A percentile compares a stretch with the other conserved stretches of the same genome.
These are phyloP conservation scores for Beauveria sp. DNA, from an alignment of 2,329 filamentous ascomycete species.

Conservation along the genomic window DNA sequence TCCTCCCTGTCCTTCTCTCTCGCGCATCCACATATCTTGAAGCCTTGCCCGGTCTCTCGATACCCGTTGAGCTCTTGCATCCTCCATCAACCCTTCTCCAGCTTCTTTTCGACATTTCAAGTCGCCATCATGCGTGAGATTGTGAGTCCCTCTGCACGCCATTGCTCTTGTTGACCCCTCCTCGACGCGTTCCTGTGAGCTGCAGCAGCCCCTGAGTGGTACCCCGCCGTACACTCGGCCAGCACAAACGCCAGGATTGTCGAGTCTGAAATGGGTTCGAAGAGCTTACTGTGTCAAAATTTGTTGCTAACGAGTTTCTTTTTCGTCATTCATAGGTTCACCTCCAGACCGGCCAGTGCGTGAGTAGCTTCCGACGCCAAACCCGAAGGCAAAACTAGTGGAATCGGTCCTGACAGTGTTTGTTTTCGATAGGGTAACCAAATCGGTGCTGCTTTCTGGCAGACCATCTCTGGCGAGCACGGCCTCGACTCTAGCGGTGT, in stretches of 20 bases:
- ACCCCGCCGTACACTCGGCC: constrained; percentile 5
- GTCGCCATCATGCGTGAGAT: constrained; percentile 59
- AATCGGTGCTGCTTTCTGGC: constrained; percentile 99
- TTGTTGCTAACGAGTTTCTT: constrained; percentile 45
- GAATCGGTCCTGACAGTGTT: constrained; percentile 29
- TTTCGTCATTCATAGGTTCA: constrained; percentile 69
- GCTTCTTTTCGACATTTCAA: constrained; percentile 17
- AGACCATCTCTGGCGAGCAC: constrained; percentile 83
- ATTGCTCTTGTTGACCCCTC: constrained; percentile 12
- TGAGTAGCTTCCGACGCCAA: constrained; percentile 38
- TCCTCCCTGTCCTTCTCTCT: constrained; percentile 17
- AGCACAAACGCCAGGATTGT: not conserved
- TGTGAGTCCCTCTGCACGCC: constrained; percentile 39
- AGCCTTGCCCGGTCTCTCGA: constrained; percentile 24
- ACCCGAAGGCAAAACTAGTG: not conserved
- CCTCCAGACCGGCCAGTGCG: constrained; percentile 99
- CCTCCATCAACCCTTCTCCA: constrained; percentile 15
- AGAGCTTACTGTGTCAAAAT: constrained; percentile 9
- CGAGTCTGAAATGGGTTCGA: not conserved
- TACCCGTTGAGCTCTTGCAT: constrained; percentile 27
- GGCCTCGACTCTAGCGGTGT: constrained; percentile 96
- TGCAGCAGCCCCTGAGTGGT: constrained; percentile 9
- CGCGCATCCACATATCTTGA: constrained; percentile 19
- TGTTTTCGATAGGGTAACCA: constrained; percentile 77
- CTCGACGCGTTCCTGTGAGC: constrained; percentile 33